Percentiles rank a stretch among this genome's conserved stretches.
These are phyloP conservation scores for Sparassis latifolia DNA, from an alignment of 1,284 basidiomycete genomes.

Conservation along the genomic window DNA sequence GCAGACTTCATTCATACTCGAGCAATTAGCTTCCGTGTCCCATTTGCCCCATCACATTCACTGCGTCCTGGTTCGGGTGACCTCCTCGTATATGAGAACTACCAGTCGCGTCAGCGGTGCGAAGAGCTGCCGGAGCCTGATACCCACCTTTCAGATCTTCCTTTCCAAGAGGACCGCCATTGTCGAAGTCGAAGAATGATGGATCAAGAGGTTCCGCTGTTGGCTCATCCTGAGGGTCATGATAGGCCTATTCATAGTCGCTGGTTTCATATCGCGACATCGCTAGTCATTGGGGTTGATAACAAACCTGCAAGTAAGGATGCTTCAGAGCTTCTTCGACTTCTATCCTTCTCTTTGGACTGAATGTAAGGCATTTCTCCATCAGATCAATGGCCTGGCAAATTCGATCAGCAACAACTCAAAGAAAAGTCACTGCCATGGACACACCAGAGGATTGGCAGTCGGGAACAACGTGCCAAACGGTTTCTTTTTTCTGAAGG, in stretches of 20 bases:
- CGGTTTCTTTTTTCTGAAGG: conserved; percentile 83
- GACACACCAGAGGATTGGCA: conserved; percentile 68
- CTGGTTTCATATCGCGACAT: background rate
- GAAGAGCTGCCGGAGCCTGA: background rate
- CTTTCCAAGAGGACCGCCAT: conserved; percentile 58
- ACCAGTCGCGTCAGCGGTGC: conserved; percentile 10
- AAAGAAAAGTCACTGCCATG: background rate
- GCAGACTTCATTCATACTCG: too few species aligned
- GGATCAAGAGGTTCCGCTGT: conserved; percentile 75
- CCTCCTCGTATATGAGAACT: conserved; percentile 58
- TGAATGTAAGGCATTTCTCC: conserved; percentile 88
- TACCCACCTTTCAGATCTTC: conserved; percentile 64
- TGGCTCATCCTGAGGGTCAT: conserved; percentile 87
- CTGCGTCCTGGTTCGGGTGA: conserved; percentile 27
- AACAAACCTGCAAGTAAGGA: conserved; percentile 77
- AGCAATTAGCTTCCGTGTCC: background rate
- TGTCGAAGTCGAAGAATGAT: conserved; percentile 88
- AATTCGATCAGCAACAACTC: background rate
- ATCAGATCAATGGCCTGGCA: conserved; percentile 78
- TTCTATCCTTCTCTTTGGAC: conserved; percentile 85
- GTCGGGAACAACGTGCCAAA: conserved; percentile 73
- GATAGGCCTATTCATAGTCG: conserved; percentile 58
- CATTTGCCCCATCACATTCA: background rate
- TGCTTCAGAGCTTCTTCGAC: conserved; percentile 88
- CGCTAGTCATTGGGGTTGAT: background rate